Percentiles rank a stretch among this genome's conserved stretches.
These are phyloP conservation scores for Fusarium oligoseptatum DNA, from an alignment of 2,329 filamentous ascomycete species.

Conservation along the genomic window DNA sequence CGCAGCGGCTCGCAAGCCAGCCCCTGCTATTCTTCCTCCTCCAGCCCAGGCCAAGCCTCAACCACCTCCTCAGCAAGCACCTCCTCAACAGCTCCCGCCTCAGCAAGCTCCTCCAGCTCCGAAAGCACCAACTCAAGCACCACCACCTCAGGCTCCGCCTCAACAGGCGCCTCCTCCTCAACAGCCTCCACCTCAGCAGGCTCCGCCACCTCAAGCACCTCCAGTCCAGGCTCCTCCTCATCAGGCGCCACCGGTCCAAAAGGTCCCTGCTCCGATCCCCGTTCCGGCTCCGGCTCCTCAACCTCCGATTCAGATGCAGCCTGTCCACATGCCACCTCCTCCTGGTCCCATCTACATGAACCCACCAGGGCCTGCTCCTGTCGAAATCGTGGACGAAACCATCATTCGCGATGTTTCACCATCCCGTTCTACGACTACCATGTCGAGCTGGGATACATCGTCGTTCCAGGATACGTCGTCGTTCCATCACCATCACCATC, in stretches of 20 bases:
- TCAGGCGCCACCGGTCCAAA: background rate
- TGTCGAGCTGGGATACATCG: conserved; percentile 48
- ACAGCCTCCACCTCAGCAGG: conserved; percentile 34
- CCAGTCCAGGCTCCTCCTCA: background rate
- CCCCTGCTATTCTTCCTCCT: conserved; percentile 50
- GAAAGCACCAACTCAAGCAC: conserved; percentile 53
- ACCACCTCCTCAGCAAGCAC: conserved; percentile 54
- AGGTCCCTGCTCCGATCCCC: background rate
- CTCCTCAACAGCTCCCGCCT: too few relatives aligned
- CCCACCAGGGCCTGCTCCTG: conserved; percentile 48
- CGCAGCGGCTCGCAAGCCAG: conserved; percentile 21
- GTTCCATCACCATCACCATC: conserved; percentile 41
- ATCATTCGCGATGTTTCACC: conserved; percentile 66
- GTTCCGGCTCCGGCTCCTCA: conserved; percentile 7
- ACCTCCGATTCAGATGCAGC: conserved; percentile 11
- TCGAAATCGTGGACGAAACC: conserved; percentile 61
- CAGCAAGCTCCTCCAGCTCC: conserved; percentile 23
- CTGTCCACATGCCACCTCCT: conserved; percentile 35
- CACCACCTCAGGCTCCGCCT: conserved; percentile 48
- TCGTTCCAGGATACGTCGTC: conserved; percentile 42
- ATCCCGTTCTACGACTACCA: conserved; percentile 54
- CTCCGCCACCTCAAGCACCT: conserved; percentile 16
- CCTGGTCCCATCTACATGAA: conserved; percentile 49
- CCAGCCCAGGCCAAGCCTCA: conserved; percentile 45
- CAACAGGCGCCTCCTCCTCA: conserved; percentile 48